Percentiles rank a stretch among this genome's conserved stretches.
Evolutionary conservation across 805 yeast species (phyloP).

Genomic region (Starmerella gropengiesseri): DNA sequence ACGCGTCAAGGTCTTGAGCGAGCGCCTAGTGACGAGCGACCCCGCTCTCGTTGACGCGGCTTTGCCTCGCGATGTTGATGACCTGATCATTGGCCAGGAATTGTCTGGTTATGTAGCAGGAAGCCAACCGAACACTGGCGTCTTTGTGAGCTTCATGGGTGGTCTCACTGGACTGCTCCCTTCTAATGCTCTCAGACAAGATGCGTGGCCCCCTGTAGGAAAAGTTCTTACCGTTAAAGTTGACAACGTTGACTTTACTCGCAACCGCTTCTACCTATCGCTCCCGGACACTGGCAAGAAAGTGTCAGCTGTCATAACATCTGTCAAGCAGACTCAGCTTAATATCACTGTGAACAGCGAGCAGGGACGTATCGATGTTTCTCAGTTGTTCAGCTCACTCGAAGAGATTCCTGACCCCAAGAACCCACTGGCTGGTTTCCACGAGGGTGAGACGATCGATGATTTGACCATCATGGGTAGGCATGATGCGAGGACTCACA

Average conservation of each 20-base stretch:
- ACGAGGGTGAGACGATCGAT: slow-evolving; percentile 43
- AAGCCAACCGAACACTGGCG: slow-evolving; percentile 58
- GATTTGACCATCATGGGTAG: slow-evolving; percentile 63
- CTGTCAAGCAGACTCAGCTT: slow-evolving; percentile 61
- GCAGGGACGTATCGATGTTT: slow-evolving; percentile 68
- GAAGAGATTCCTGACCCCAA: slow-evolving; percentile 46
- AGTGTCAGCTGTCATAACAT: slow-evolving; percentile 36
- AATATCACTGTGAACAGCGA: slow-evolving; percentile 68
- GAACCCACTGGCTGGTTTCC: slow-evolving; percentile 50
- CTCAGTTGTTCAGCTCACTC: slow-evolving; percentile 50
- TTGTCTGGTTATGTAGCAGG: slow-evolving; percentile 70
- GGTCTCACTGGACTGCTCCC: slow-evolving; percentile 73
- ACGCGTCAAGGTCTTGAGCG: slow-evolving; percentile 55
- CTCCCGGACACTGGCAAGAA: slow-evolving; percentile 6
- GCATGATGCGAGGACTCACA: slow-evolving; percentile 60
- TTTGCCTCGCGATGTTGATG: slow-evolving; percentile 52
- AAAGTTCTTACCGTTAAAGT: slow-evolving; percentile 33
- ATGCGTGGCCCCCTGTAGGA: slow-evolving; percentile 44
- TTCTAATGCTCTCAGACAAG: slow-evolving; percentile 39
- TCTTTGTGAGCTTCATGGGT: slow-evolving; percentile 65
- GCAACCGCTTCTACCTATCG: slow-evolving; percentile 49
- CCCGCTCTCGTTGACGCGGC: slow-evolving; percentile 50
- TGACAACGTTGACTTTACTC: slow-evolving; percentile 54
- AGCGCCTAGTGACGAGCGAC: slow-evolving; percentile 49
- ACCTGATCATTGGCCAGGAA: slow-evolving; percentile 40